A percentile compares a stretch with the other conserved stretches of the same genome.
These are phyloP conservation scores for Rhizophagus sp. DNA, from an alignment of 192 early-diverging fungal genomes.

Conservation along the genomic window DNA sequence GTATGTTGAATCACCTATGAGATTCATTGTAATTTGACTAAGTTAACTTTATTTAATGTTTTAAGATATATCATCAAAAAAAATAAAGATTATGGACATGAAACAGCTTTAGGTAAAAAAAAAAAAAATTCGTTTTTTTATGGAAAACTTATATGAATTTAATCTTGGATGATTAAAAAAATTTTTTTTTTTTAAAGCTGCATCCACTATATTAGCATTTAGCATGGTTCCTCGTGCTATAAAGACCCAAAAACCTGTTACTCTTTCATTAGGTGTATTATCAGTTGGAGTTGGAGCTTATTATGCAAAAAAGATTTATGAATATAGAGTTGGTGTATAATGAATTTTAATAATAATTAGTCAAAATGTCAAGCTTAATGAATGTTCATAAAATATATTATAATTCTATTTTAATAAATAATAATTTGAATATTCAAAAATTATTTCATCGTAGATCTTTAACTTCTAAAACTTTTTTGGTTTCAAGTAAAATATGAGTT, in stretches of 20 bases:
- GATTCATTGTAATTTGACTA: neutral
- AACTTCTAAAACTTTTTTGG: constrained; percentile 18
- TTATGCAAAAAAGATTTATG: constrained; percentile 48
- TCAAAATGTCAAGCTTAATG: no score
- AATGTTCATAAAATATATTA: neutral
- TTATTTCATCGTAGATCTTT: constrained; percentile 26
- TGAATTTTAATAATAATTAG: neutral
- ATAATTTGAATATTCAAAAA: neutral
- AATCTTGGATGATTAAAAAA: no score
- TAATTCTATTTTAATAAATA: neutral
- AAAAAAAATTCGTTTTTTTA: neutral
- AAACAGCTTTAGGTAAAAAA: constrained; percentile 39
- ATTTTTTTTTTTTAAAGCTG: constrained; percentile 24
- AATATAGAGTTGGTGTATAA: constrained; percentile 33
- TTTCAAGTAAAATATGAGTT: constrained; percentile 20
- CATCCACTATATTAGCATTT: constrained; percentile 40
- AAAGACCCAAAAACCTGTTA: constrained; percentile 39
- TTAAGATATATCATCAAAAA: constrained; percentile 37
- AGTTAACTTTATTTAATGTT: neutral
- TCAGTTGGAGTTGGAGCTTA: constrained; percentile 45
- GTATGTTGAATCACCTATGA: neutral
- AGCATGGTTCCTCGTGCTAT: constrained; percentile 44
- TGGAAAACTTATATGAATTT: neutral
- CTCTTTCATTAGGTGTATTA: constrained; percentile 36
- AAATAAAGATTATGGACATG: constrained; percentile 45